Percentiles rank a stretch among this genome's conserved stretches.
These are phyloP conservation scores for Byssothecium circinans DNA, from an alignment of 2,329 filamentous ascomycete species.

Conservation along the genomic window DNA sequence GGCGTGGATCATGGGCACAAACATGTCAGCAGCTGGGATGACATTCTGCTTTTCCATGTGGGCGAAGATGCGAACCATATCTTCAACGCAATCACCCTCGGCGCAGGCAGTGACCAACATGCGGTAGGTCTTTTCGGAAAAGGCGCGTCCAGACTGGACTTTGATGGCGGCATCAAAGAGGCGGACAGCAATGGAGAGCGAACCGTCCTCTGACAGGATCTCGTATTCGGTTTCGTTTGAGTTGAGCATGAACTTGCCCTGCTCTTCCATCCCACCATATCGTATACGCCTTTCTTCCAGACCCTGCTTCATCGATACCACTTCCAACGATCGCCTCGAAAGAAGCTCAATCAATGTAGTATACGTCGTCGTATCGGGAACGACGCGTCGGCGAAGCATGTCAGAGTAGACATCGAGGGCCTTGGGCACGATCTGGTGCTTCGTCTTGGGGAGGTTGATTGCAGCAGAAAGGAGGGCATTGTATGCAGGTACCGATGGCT, in stretches of 20 bases:
- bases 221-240: slow-evolving; percentile 86
- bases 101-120: slow-evolving; percentile 86
- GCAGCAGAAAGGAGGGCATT: slow-evolving; percentile 86
- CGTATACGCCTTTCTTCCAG: slow-evolving; percentile 82
- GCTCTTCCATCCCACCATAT: slow-evolving; percentile 82
- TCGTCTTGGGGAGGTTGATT: slow-evolving; percentile 76
- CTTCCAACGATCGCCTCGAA: slow-evolving; percentile 77
- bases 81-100: slow-evolving; percentile 73
- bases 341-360: slow-evolving; percentile 83
- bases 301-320: slow-evolving; percentile 68
- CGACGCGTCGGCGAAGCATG: slow-evolving; percentile 84
- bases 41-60: slow-evolving; percentile 84
- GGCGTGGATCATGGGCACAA: slow-evolving; percentile 92
- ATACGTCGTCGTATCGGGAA: slow-evolving; percentile 83
- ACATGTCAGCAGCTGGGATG: slow-evolving; percentile 76
- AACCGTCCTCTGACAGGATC: slow-evolving; percentile 84
- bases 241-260: slow-evolving; percentile 82
- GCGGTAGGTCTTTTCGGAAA: slow-evolving; percentile 82
- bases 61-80: slow-evolving; percentile 88
- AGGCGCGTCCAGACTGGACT: slow-evolving; percentile 61
- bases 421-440: slow-evolving; percentile 83
- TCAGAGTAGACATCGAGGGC: slow-evolving; percentile 94
- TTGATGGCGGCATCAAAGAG: slow-evolving; percentile 77
- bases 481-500: slow-evolving; percentile 83
- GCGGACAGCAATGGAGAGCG: slow-evolving; percentile 80